Conservation (phyloP, 106 monocot genomes). For the Acorus calamus region DNA sequence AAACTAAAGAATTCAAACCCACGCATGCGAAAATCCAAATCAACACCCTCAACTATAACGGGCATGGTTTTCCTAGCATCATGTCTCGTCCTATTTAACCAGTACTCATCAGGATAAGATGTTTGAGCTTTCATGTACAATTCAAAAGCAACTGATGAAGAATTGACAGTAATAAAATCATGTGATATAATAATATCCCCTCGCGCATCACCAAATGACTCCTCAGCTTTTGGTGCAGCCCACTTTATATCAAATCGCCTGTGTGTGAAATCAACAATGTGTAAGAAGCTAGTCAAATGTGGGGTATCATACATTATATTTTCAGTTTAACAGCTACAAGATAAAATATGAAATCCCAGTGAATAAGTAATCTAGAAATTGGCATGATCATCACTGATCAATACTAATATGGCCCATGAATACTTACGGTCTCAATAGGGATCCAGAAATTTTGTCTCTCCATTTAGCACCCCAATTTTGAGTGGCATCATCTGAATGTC, state of each 20-base stretch:
- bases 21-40: conserved; percentile 80
- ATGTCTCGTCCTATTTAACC: conserved; percentile 11
- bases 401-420: not conserved
- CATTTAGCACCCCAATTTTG: conserved; percentile 89
- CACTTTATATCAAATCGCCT: conserved; percentile 99
- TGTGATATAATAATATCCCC: conserved; percentile 88
- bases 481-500: conserved; percentile 52
- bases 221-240: conserved; percentile 95
- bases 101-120: conserved; percentile 52
- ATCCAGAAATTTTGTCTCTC: conserved; percentile 90
- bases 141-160: conserved; percentile 90
- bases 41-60: conserved; percentile 70
- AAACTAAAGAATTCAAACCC: conserved; percentile 88
- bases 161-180: conserved; percentile 55
- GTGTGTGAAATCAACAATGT: not conserved
- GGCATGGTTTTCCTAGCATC: conserved; percentile 35
- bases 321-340: no score
- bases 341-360: not conserved
- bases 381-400: no score
- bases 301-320: no score
- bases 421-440: conserved; percentile 84
- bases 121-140: conserved; percentile 67
- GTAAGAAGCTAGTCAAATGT: no score
- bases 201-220: conserved; percentile 87
- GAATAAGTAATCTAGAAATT: not conserved